These are phyloP conservation scores for Curvularia eragrostidis DNA, from an alignment of 2,329 filamentous ascomycete genomes.

Conservation along the genomic window DNA sequence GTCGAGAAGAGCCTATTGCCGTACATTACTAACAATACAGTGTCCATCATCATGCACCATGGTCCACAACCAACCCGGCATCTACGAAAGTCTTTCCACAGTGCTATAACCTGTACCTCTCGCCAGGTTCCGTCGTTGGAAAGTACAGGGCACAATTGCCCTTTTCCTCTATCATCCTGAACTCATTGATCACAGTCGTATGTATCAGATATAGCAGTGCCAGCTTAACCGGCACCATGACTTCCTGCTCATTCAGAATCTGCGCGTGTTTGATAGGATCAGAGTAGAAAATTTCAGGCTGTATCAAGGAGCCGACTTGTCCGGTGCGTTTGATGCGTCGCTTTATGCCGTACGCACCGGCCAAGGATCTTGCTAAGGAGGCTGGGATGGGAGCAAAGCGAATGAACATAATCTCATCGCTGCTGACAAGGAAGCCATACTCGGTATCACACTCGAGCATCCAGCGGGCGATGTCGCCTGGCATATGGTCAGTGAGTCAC, in stretches of 20 bases:
- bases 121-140: slow-evolving; percentile 8
- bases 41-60: not conserved
- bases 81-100: not conserved
- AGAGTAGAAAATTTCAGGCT: slow-evolving; percentile 24
- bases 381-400: slow-evolving; percentile 12
- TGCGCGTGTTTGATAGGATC: slow-evolving; percentile 22
- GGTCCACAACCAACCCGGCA: not conserved
- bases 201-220: slow-evolving; percentile 23
- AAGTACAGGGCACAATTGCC: slow-evolving; percentile 19
- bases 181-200: slow-evolving; percentile 4
- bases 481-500: not conserved
- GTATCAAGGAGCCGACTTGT: slow-evolving; percentile 3
- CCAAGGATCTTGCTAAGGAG: no score
- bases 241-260: slow-evolving; percentile 8
- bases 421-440: slow-evolving; percentile 27
- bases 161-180: slow-evolving; percentile 13
- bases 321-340: not conserved
- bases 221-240: slow-evolving; percentile 14
- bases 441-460: slow-evolving; percentile 27
- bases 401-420: slow-evolving; percentile 31
- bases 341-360: not conserved
- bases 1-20: no score
- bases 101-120: slow-evolving; percentile 4
- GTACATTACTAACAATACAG: not conserved
- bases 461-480: slow-evolving; percentile 28